phyloP scores from a whole-genome alignment of 2,329 filamentous ascomycete species.

The Ophiocordyceps sinensis region DNA sequence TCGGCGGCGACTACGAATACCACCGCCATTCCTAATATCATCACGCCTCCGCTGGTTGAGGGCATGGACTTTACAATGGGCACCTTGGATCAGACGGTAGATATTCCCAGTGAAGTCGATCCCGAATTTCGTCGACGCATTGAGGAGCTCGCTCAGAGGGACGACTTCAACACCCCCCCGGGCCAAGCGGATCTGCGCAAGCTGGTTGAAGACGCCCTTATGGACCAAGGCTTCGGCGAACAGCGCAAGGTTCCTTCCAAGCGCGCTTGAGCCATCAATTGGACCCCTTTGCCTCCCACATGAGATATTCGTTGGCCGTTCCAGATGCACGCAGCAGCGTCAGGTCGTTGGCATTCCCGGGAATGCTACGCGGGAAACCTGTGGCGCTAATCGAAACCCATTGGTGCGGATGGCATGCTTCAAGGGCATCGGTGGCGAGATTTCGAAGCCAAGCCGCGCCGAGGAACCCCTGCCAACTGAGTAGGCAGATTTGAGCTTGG shows the following conservation, averaged over 20 bases:
- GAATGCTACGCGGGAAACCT: constrained; percentile 31
- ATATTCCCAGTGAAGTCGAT: constrained; percentile 52
- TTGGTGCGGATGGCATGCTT: constrained; percentile 23
- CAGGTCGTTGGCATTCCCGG: constrained; percentile 32
- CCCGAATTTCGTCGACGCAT: constrained; percentile 75
- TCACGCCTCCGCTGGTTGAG: constrained; percentile 15
- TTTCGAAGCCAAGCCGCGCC: constrained; percentile 35
- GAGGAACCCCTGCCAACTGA: constrained; percentile 47
- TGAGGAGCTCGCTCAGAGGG: constrained; percentile 70
- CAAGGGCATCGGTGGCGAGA: constrained; percentile 30
- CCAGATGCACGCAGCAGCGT: constrained; percentile 37
- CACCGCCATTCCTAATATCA: not conserved
- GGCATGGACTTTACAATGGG: constrained; percentile 68
- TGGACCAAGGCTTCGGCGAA: constrained; percentile 47
- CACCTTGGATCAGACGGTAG: constrained; percentile 50
- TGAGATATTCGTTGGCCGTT: constrained; percentile 36
- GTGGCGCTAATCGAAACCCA: constrained; percentile 44
- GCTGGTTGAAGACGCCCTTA: constrained; percentile 68
- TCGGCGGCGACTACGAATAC: constrained; percentile 20
- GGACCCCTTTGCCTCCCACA: constrained; percentile 42
- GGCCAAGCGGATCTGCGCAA: constrained; percentile 67
- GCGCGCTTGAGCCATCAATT: constrained; percentile 33
- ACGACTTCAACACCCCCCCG: constrained; percentile 69
- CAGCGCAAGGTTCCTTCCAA: constrained; percentile 51
- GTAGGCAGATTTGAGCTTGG: constrained; percentile 25